A percentile compares a stretch with the other conserved stretches of the same genome.
phyloP scores from a whole-genome alignment of 2,329 filamentous ascomycete species.

The Arthroderma sp. region DNA sequence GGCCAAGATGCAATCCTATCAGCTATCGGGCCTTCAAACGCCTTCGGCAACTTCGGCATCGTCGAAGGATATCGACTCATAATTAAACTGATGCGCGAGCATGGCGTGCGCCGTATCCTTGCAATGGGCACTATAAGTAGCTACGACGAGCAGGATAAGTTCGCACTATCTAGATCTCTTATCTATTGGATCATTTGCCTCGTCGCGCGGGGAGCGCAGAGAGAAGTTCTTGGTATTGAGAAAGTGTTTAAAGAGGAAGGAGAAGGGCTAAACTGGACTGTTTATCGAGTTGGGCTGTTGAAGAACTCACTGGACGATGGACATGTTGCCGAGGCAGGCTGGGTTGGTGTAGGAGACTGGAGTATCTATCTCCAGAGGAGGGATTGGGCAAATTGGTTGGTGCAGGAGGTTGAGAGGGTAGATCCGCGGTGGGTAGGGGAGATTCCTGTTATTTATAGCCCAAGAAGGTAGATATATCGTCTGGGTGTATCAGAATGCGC shows the following conservation, averaged over 20 bases:
- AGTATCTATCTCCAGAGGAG: conserved; percentile 8
- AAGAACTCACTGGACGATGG: conserved; percentile 5
- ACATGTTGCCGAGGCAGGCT: conserved; percentile 9
- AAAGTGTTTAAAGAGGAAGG: conserved; percentile 10
- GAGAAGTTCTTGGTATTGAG: conserved; percentile 8
- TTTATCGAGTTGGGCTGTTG: conserved; percentile 8
- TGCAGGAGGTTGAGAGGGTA: conserved; percentile 10
- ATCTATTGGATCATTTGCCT: conserved; percentile 8
- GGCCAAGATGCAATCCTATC: conserved; percentile 14
- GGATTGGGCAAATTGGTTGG: conserved; percentile 12
- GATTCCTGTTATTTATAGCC: conserved; percentile 10
- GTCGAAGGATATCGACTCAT: conserved; percentile 10
- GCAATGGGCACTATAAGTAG: conserved; percentile 23
- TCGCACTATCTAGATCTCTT: conserved; percentile 9
- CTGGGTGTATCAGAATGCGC: too few species aligned
- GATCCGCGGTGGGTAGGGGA: conserved; percentile 9
- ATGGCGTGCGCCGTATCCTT: conserved; percentile 21
- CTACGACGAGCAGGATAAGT: conserved; percentile 14
- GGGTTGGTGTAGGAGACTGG: conserved; percentile 9
- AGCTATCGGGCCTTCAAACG: conserved; percentile 9
- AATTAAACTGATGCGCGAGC: conserved; percentile 17
- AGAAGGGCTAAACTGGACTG: conserved; percentile 9
- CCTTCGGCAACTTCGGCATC: conserved; percentile 2
- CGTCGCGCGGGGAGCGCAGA: conserved; percentile 6
- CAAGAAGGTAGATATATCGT: neutral